phyloP scores from a whole-genome alignment of 331 rosid genomes.

The Ulmus americana region DNA sequence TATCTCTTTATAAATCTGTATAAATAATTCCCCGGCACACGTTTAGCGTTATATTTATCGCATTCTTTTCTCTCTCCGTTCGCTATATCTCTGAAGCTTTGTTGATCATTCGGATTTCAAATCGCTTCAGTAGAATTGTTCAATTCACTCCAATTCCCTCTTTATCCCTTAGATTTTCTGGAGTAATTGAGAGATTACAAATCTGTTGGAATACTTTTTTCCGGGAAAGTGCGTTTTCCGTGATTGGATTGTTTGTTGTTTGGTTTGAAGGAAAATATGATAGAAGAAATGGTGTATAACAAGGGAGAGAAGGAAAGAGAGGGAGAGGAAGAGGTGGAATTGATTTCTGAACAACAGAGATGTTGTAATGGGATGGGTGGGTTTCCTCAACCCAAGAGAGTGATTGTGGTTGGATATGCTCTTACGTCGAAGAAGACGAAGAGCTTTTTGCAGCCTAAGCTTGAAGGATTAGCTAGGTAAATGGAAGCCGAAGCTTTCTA shows the following conservation, averaged over 20 bases:
- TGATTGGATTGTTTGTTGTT: neutral
- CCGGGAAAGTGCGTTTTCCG: neutral
- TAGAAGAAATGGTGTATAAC: conserved; percentile 15
- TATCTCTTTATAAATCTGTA: neutral
- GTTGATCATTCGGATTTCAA: neutral
- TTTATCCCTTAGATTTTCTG: neutral
- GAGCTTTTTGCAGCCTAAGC: conserved; percentile 89
- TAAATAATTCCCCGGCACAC: neutral
- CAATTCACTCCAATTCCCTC: neutral
- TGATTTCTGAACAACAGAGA: conserved; percentile 20
- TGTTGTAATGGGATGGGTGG: conserved; percentile 32
- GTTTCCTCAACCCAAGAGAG: conserved; percentile 36
- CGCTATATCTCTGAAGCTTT: neutral
- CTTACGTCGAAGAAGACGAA: conserved; percentile 84
- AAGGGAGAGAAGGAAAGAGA: conserved; percentile 18
- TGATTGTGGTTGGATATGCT: conserved; percentile 76
- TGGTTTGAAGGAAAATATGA: conserved; percentile 25
- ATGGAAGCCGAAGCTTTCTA: neutral
- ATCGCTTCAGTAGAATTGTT: neutral
- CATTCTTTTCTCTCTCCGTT: neutral
- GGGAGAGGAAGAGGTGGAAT: conserved; percentile 23
- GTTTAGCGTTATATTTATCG: neutral
- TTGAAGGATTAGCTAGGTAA: conserved; percentile 84
- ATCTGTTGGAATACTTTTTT: neutral
- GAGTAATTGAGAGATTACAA: neutral